Base-by-base conservation (phyloP, 306 rosid genomes). In the Castanea sativa region DNA sequence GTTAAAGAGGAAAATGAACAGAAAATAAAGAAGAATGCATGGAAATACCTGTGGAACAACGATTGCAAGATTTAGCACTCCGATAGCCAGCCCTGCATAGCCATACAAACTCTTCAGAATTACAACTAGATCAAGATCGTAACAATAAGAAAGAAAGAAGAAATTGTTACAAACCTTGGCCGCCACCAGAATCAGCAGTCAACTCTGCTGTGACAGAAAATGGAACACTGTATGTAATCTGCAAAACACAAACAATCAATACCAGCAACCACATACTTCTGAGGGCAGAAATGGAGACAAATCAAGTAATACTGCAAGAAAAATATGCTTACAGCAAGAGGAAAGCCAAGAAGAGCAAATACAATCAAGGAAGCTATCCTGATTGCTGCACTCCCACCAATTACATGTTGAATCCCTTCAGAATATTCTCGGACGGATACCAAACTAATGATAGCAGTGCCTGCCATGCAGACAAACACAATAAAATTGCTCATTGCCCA, bases 401-500 rank as follows among this genome's bases (percentile, higher is more conserved):
- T 87, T 59, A 85, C 86, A 53, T 91, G 97, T 80, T 90, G 88
- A 52, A 91, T 88, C 71, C 97, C 90, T 76, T 88, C 57, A 53
- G 96, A 76, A 74, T 90, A 85, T 82, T 84, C 86, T 70, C 14
- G 82, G 35, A 85, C 73, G 12, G 99, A 91, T 86, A 93, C 84
- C 58, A 87, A 83, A 85, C 94, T 96, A 71, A 93, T 91, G 76
- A 96, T 57, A 70, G 99, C 97, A 76, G 99, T 96, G 80, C 91
- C 90, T 49, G 90, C 88, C 99, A 95, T 95, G 94, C 99, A 91
- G 87, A 84, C 90, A 86, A 93, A 93, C 84, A 95, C 94, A 7
- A 95, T 80, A 87, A 95, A 92, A 86, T 92, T 95, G 93, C 99
- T 93, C 85, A 91, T 60, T 60, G 99, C 96, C 99, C 99, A 96